Evolutionary conservation across 805 yeast species (phyloP).

Genomic region (Cyberlindnera bimundalis): DNA sequence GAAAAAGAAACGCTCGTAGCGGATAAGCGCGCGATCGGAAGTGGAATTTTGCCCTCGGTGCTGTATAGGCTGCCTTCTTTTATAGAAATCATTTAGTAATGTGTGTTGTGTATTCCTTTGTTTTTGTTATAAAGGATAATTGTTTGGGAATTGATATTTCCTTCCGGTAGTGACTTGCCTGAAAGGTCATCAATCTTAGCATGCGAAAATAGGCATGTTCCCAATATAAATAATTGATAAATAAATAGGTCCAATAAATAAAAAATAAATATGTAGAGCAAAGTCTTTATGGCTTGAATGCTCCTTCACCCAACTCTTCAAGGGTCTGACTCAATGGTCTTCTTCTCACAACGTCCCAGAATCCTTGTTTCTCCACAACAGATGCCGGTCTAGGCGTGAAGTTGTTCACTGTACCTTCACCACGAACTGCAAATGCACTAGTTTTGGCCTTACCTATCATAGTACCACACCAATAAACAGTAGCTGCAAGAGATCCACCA

Average conservation of each 20-base stretch:
- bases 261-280: conserved; percentile 1
- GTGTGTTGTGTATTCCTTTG: no score
- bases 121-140: no score
- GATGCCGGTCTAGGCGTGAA: conserved; percentile 23
- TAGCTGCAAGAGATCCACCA: conserved; percentile 42
- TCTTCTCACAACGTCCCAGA: conserved; percentile 80
- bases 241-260: conserved; percentile 11
- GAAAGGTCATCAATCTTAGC: no score
- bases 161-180: no score
- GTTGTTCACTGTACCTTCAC: conserved; percentile 27
- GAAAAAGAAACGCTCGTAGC: conserved; percentile 8
- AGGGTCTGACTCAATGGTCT: conserved; percentile 79
- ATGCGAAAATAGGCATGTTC: no score
- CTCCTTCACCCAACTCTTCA: conserved; percentile 57
- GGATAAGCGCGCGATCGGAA: conserved; percentile 2
- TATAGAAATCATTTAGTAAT: no score
- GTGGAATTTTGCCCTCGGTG: no score
- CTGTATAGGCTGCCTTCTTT: no score
- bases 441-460: conserved; percentile 32
- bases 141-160: no score
- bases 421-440: conserved; percentile 33
- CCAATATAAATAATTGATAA: conserved; percentile 2
- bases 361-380: conserved; percentile 45
- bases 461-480: conserved; percentile 50
- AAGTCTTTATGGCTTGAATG: conserved; percentile 21